These are phyloP conservation scores for Aegle marmelos DNA, from an alignment of 345 rosid species.

Conservation along the genomic window DNA sequence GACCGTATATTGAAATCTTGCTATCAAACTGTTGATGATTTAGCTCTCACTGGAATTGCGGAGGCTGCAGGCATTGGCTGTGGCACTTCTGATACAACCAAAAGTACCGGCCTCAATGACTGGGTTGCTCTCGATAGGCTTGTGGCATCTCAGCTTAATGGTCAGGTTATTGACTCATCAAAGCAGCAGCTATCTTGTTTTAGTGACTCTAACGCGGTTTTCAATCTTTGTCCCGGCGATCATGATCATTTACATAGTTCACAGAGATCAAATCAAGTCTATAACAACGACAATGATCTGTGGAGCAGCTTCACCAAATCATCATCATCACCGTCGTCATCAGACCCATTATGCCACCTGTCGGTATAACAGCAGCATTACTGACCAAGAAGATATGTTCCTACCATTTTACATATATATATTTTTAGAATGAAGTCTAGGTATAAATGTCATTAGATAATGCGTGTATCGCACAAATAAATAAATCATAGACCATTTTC, in stretches of 20 bases:
- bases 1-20: conserved; percentile 20
- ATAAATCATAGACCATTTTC: neutral
- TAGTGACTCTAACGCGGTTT: conserved; percentile 37
- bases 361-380: conserved; percentile 43
- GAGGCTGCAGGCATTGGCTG: conserved; percentile 20
- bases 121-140: conserved; percentile 86
- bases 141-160: conserved; percentile 94
- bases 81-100: neutral
- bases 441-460: conserved; percentile 11
- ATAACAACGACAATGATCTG: conserved; percentile 42
- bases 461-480: conserved; percentile 13
- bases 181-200: conserved; percentile 45
- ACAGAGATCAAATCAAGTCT: conserved; percentile 29
- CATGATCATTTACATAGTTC: conserved; percentile 26
- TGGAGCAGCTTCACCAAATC: conserved; percentile 69
- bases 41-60: conserved; percentile 21
- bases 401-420: neutral
- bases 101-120: conserved; percentile 34
- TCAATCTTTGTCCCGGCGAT: conserved; percentile 35
- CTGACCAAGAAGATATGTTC: neutral
- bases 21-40: conserved; percentile 39
- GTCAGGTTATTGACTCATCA: conserved; percentile 39
- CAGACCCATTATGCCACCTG: conserved; percentile 69
- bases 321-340: conserved; percentile 55
- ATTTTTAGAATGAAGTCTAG: neutral